Evolutionary conservation across 371 early-diverging fungal species (phyloP).

Genomic region (Syncephalis plumigaleata): DNA sequence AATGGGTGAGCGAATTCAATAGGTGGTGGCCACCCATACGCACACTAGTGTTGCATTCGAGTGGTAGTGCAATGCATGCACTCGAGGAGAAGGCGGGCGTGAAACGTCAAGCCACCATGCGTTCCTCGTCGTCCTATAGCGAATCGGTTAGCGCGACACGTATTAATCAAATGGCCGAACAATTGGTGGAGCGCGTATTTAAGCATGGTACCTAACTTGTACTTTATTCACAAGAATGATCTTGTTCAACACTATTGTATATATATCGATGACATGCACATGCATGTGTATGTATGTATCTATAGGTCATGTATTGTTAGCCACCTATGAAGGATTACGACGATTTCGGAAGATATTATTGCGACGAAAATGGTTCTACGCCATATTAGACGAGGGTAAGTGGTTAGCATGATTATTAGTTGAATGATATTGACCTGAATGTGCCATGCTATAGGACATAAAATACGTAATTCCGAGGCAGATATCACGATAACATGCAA

Average conservation of each 20-base stretch:
- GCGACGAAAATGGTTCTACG: slow-evolving; percentile 68
- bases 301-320: slow-evolving; percentile 67
- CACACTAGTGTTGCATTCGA: slow-evolving; percentile 72
- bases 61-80: slow-evolving; percentile 44
- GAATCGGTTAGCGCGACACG: neutral
- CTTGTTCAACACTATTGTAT: no score
- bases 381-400: slow-evolving; percentile 75
- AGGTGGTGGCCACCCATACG: slow-evolving; percentile 92
- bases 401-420: no score
- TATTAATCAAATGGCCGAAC: neutral
- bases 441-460: slow-evolving; percentile 53
- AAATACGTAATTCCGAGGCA: slow-evolving; percentile 90
- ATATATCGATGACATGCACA: no score
- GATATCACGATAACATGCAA: slow-evolving; percentile 78
- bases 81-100: no score
- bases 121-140: no score
- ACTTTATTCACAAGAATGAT: no score
- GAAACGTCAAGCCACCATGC: no score
- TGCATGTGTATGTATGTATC: slow-evolving; percentile 16
- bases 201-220: slow-evolving; percentile 8
- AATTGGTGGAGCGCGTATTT: neutral
- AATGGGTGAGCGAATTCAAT: slow-evolving; percentile 95
- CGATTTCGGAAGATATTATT: slow-evolving; percentile 44
- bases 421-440: no score
- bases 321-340: slow-evolving; percentile 73